These are phyloP conservation scores for Spergularia marina DNA, from an alignment of 148 eudicot species.

Conservation along the genomic window DNA sequence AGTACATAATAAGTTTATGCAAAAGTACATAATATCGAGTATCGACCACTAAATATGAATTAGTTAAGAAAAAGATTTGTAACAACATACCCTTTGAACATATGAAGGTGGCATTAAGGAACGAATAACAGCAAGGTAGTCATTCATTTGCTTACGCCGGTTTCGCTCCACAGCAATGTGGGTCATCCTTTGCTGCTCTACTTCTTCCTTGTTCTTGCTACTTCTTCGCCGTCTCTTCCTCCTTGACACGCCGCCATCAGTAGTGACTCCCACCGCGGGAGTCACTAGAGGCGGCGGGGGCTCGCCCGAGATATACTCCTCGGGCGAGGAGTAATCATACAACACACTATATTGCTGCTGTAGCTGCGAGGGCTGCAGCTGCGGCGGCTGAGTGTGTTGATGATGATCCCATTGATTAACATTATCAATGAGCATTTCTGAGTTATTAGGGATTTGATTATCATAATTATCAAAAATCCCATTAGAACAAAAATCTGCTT, in stretches of 20 bases:
- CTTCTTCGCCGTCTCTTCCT: conserved; percentile 47
- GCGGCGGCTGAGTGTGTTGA: background rate
- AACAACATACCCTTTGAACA: conserved; percentile 63
- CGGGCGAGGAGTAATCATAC: conserved; percentile 36
- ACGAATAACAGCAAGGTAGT: conserved; percentile 67
- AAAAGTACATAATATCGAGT: background rate
- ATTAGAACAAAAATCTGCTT: background rate
- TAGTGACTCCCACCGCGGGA: background rate
- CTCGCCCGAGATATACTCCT: conserved; percentile 26
- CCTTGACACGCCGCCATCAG: conserved; percentile 20
- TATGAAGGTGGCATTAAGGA: conserved; percentile 81
- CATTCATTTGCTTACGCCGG: conserved; percentile 86
- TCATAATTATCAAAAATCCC: conserved; percentile 10
- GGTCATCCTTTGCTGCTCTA: conserved; percentile 85
- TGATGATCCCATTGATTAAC: conserved; percentile 19
- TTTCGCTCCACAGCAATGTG: conserved; percentile 93
- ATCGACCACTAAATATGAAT: too few relatives aligned
- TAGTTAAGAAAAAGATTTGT: background rate
- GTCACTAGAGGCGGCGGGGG: conserved; percentile 10
- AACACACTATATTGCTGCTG: conserved; percentile 11
- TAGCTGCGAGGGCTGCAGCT: conserved; percentile 1
- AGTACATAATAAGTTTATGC: background rate
- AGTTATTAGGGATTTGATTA: background rate
- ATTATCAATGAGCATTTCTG: conserved; percentile 13
- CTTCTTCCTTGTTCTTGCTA: conserved; percentile 65